Base-by-base conservation (phyloP, 176 grass and related monocot species). In the Oryza nivara region DNA sequence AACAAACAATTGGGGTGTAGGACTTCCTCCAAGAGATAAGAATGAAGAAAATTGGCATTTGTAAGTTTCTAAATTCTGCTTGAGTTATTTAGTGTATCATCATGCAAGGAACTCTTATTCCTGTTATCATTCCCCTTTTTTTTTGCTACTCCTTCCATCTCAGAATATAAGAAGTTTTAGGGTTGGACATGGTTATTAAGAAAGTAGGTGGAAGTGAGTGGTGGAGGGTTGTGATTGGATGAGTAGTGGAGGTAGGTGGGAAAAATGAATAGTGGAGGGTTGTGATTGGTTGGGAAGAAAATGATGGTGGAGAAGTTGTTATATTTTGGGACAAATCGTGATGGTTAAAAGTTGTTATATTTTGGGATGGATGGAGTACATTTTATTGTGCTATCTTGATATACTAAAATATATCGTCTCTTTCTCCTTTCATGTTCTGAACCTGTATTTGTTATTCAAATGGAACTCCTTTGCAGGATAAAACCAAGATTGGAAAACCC, bases 1-100 rank as follows among this genome's bases (percentile, higher is more conserved):
- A 92, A 89, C 95, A 76, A 97, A 94, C 84, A 97, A 97, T 64
- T 97, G 92, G 95, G 95, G 92, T 65, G 92, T 94, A 67, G 95
- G 95, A 63, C 88, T 97, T 86, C 92, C 92, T 84, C 95, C 92
- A 79, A 92, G 88, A 74, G 92, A 93, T 86, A 97, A 97, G 84
- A 97, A 97, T 76, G 90, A 93, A 81, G 79, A 79, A 11, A 97
- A 75, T 86, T 97, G 95, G 95, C 84, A 74, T 40, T 40, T 94
- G 95, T 94, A 93, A 88, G 82, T 94, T 36, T 83, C 20, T 12
- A 4, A 19, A 86, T 74, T 25, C 30, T 68, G 65, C 30, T 75
- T 70, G 13, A 60, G 5, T 67, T 32, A 69, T 80, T 43, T 67
- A 72, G 7, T 67, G 28, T 72, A 26, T 65, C 16, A 32, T 51